A percentile compares a stretch with the other conserved stretches of the same genome.
Evolutionary conservation across 192 early-diverging fungal genomes (phyloP).

Genomic region (Coemansia sp.): DNA sequence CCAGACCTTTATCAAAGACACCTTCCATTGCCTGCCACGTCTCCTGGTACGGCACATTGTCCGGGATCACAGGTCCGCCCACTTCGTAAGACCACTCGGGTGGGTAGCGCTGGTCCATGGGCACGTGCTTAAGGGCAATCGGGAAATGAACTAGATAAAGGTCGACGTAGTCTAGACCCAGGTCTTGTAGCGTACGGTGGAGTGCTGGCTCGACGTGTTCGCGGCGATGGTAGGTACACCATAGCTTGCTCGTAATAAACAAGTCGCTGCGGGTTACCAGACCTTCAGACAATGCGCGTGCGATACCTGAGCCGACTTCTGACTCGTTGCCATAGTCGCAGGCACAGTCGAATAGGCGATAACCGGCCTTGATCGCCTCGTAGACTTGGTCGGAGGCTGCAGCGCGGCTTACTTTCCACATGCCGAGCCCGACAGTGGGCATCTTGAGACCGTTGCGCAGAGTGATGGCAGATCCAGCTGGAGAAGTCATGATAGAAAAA

Average conservation of each 20-base stretch:
- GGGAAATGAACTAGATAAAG: slow-evolving; percentile 79
- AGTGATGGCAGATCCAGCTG: slow-evolving; percentile 20
- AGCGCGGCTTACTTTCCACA: slow-evolving; percentile 61
- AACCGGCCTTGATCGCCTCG: slow-evolving; percentile 65
- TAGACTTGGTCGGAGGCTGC: slow-evolving; percentile 64
- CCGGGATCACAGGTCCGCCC: slow-evolving; percentile 24
- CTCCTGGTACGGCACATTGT: slow-evolving; percentile 46
- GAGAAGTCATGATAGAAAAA: not conserved
- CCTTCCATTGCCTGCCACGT: slow-evolving; percentile 64
- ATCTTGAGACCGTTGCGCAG: slow-evolving; percentile 66
- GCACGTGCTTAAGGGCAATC: slow-evolving; percentile 60
- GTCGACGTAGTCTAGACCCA: slow-evolving; percentile 76
- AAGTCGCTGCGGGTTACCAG: slow-evolving; percentile 62
- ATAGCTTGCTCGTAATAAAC: slow-evolving; percentile 80
- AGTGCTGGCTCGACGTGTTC: slow-evolving; percentile 65
- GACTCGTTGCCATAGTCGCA: slow-evolving; percentile 75
- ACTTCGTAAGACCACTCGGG: slow-evolving; percentile 23
- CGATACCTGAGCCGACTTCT: slow-evolving; percentile 73
- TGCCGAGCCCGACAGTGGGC: slow-evolving; percentile 63
- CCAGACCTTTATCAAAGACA: slow-evolving; percentile 47
- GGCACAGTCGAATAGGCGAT: slow-evolving; percentile 71
- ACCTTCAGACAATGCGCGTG: slow-evolving; percentile 54
- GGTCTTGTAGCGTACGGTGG: slow-evolving; percentile 62
- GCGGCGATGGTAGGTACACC: slow-evolving; percentile 66
- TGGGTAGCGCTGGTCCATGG: slow-evolving; percentile 26